Conservation (phyloP, 257 asterid genomes). For the Leptodermis oblonga region DNA sequence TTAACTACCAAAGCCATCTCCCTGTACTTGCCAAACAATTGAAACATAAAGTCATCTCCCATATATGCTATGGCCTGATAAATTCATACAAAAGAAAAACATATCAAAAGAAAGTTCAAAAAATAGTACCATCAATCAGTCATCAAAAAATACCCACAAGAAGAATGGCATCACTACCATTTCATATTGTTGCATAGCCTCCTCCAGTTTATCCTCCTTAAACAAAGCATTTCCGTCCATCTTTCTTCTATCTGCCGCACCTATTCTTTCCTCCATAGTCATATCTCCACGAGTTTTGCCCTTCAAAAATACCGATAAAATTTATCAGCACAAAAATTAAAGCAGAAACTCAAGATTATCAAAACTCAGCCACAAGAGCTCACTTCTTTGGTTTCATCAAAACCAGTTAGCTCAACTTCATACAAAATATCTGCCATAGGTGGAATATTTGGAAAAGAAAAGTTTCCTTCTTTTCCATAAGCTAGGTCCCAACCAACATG, state of each 20-base stretch:
- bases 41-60: conserved; percentile 99
- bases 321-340: background rate
- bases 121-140: background rate
- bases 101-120: conserved; percentile 2
- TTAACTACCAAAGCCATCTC: conserved; percentile 98
- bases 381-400: conserved; percentile 94
- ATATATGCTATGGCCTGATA: conserved; percentile 86
- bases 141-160: conserved; percentile 5
- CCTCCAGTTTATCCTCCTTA: conserved; percentile 83
- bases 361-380: conserved; percentile 27
- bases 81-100: conserved; percentile 12
- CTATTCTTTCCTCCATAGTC: conserved; percentile 99
- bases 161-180: conserved; percentile 51
- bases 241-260: conserved; percentile 93
- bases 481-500: conserved; percentile 90
- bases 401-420: conserved; percentile 95
- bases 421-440: conserved; percentile 75
- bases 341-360: background rate
- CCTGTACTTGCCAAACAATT: conserved; percentile 84
- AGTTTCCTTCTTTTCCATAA: conserved; percentile 92
- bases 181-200: conserved; percentile 97
- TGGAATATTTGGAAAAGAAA: conserved; percentile 97
- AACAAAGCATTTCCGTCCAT: conserved; percentile 90
- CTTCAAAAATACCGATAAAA: conserved; percentile 37
- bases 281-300: conserved; percentile 95